Base-by-base conservation (phyloP, 2,329 filamentous ascomycete genomes). In the Dothiorella sarmentorum region DNA sequence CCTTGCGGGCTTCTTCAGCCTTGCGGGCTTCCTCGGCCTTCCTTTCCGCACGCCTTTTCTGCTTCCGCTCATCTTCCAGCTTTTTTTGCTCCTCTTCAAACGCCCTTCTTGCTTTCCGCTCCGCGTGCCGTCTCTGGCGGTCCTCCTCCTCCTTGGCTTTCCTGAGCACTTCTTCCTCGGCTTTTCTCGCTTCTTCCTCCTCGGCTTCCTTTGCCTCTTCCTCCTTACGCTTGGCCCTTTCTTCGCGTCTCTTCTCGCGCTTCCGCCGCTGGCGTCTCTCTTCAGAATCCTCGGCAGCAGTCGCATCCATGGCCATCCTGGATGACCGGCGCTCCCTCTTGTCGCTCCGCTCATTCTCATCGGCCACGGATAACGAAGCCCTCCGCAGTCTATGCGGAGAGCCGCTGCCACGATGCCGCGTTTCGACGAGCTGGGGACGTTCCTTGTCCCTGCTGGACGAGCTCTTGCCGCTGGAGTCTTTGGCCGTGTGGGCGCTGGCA, bases 111-210 rank as follows among this genome's bases (percentile, higher is more conserved):
- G 26, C 45, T 35, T 37, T 24, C 13, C 26, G 56, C 26, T 27
- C 44, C 15, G 42, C 33, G 29, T 40, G 55, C 22, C 55, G 42
- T 17, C 18, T 31, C n/a, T 33, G 17, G 10, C 45, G 56, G 10
- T 52, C 37, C 15, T 33, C 33, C 10, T 59, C 56, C 20, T 52
- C 56, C 37, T 51, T 38, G 9, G 22, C 10, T 7, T 47, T 37
- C 24, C 17, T n/a, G n/a, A n/a, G 17, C 11, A 83, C 78, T 6
- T 29, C 35, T 10, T 58, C 31, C n/a, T 51, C 17, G 7, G 22
- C 52, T 20, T 33, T 9, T 11, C 38, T 33, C 4, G 26, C 53
- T 4, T 43, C 38, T 13, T 43, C 53, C 15, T 33, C 29, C 11
- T 47, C 22, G 10, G 22, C 18, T 42, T 20, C 13, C 42, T 29